These are phyloP conservation scores for Cutaneotrichosporon arboriforme DNA, from an alignment of 1,284 basidiomycete genomes.

Conservation along the genomic window DNA sequence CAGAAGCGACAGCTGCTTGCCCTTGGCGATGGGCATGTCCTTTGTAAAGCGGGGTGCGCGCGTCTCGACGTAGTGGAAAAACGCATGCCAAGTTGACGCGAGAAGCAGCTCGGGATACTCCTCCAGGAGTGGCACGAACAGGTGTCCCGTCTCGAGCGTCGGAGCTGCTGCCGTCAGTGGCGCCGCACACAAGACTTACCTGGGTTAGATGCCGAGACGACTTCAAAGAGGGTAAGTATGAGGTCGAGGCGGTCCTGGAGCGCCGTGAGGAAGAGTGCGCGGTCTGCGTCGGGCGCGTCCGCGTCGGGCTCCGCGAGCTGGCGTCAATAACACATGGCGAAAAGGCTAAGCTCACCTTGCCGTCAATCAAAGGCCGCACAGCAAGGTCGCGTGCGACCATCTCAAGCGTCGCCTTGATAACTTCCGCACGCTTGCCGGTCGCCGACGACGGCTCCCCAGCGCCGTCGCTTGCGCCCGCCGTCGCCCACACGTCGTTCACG, in stretches of 20 bases:
- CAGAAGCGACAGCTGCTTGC: constrained; percentile 41
- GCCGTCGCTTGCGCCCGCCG: background rate
- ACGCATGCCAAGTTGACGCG: constrained; percentile 32
- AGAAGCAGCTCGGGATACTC: constrained; percentile 42
- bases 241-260: constrained; percentile 38
- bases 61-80: constrained; percentile 41
- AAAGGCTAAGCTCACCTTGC: constrained; percentile 32
- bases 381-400: constrained; percentile 36
- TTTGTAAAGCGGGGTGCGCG: constrained; percentile 39
- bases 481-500: constrained; percentile 5
- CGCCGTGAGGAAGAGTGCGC: constrained; percentile 24
- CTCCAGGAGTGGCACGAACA: constrained; percentile 43
- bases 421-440: constrained; percentile 12
- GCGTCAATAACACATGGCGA: background rate
- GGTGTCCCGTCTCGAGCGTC: constrained; percentile 35
- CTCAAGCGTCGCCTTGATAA: constrained; percentile 31
- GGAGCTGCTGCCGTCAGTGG: too few species aligned
- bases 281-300: constrained; percentile 15
- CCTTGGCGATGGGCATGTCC: constrained; percentile 42
- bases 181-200: too few species aligned
- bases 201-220: background rate
- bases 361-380: constrained; percentile 22
- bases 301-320: constrained; percentile 26
- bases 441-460: background rate
- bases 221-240: constrained; percentile 38